Percentiles rank a stretch among this genome's conserved stretches.
These are phyloP conservation scores for Phialophora macrospora DNA, from an alignment of 2,329 filamentous ascomycete genomes.

Conservation along the genomic window DNA sequence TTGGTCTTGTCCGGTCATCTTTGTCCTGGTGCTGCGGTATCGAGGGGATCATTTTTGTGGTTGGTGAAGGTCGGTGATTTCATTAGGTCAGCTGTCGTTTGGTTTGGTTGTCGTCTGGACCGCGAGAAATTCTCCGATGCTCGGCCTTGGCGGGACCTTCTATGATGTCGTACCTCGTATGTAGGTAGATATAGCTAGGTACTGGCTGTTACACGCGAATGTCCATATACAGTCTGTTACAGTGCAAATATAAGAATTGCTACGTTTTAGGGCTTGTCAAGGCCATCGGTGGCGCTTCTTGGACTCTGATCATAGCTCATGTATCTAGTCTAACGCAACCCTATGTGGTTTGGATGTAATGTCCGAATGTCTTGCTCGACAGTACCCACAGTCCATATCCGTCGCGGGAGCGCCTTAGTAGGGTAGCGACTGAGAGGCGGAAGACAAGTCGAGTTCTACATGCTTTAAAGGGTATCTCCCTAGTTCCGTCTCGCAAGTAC, in stretches of 20 bases:
- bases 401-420: too few species aligned
- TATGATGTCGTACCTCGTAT: too few species aligned
- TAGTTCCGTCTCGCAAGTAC: too few species aligned
- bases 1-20: conserved; percentile 23
- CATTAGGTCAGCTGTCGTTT: neutral
- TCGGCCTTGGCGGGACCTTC: neutral
- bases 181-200: too few species aligned
- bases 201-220: neutral
- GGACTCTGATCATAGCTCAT: neutral
- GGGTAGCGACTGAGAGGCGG: too few species aligned
- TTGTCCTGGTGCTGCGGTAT: conserved; percentile 7
- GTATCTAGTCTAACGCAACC: too few species aligned
- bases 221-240: neutral
- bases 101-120: neutral
- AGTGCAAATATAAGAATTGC: neutral
- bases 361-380: too few species aligned
- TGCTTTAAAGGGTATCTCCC: too few species aligned
- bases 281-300: neutral
- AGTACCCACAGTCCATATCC: too few species aligned
- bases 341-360: too few species aligned
- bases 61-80: neutral
- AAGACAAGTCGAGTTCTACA: too few species aligned
- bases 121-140: neutral
- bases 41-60: conserved; percentile 16
- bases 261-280: neutral